phyloP scores from a whole-genome alignment of 306 rosid genomes.

The Ormosia semicastrata region DNA sequence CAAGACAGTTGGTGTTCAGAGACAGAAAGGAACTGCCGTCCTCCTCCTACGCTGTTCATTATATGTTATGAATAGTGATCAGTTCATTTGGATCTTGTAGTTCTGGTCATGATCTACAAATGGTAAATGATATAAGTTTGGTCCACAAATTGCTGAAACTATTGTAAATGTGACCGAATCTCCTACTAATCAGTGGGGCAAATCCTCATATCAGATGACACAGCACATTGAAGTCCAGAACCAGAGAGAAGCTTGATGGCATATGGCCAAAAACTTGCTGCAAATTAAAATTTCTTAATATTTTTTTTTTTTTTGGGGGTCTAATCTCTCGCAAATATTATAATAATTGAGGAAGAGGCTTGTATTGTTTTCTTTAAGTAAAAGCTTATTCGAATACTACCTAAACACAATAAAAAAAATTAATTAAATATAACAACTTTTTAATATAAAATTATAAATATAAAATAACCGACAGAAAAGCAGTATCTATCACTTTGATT shows the following conservation, averaged over 20 bases:
- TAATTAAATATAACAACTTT: too few species aligned
- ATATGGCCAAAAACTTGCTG: not conserved
- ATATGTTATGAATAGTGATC: not conserved
- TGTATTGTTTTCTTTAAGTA: not conserved
- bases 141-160: not conserved
- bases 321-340: too few species aligned
- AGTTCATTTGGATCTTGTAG: not conserved
- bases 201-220: conserved; percentile 3
- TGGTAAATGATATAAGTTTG: not conserved
- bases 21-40: not conserved
- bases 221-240: not conserved
- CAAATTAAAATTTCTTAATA: not conserved
- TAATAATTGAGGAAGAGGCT: not conserved
- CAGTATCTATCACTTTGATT: too few species aligned
- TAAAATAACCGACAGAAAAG: too few species aligned
- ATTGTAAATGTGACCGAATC: not conserved
- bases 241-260: not conserved
- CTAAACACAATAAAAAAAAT: too few species aligned
- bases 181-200: not conserved
- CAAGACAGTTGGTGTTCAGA: conserved; percentile 64
- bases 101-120: not conserved
- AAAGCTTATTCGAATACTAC: not conserved
- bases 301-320: too few species aligned
- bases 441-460: too few species aligned
- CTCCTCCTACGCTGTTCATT: not conserved